These are phyloP conservation scores for Penicillium expansum DNA, from an alignment of 2,329 filamentous ascomycete species.

Conservation along the genomic window DNA sequence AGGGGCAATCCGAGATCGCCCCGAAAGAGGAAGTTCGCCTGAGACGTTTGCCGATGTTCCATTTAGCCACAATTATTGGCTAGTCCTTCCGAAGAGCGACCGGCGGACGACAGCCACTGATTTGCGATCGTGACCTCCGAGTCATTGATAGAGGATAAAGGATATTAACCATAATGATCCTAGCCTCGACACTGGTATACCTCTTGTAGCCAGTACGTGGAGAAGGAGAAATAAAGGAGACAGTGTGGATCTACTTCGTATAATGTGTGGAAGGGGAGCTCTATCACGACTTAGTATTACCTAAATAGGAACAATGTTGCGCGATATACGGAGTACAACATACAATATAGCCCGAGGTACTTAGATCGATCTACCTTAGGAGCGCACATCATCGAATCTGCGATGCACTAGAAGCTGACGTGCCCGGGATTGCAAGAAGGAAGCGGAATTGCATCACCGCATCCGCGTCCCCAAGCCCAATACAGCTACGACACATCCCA, in stretches of 20 bases:
- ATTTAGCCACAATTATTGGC: conserved; percentile 12
- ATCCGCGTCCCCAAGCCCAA: neutral
- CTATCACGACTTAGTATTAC: neutral
- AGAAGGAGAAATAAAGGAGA: neutral
- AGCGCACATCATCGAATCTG: neutral
- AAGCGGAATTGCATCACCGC: conserved; percentile 5
- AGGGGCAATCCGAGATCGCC: conserved; percentile 20
- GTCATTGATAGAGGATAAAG: neutral
- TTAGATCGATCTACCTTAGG: neutral
- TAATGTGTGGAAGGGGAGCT: neutral
- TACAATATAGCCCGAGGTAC: too few relatives aligned
- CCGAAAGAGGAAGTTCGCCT: conserved; percentile 24
- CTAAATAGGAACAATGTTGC: neutral
- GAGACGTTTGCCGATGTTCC: conserved; percentile 8
- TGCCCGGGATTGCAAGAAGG: neutral
- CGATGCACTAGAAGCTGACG: neutral
- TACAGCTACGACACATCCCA: neutral
- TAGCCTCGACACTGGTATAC: neutral
- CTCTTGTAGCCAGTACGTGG: neutral
- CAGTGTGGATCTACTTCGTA: neutral
- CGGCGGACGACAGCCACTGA: conserved; percentile 3
- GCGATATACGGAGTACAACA: neutral
- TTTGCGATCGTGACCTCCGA: conserved; percentile 1
- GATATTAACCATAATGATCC: neutral
- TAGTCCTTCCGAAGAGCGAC: conserved; percentile 5